Conservation (phyloP, 2,329 filamentous ascomycete species). For the Diaporthe sp. region DNA sequence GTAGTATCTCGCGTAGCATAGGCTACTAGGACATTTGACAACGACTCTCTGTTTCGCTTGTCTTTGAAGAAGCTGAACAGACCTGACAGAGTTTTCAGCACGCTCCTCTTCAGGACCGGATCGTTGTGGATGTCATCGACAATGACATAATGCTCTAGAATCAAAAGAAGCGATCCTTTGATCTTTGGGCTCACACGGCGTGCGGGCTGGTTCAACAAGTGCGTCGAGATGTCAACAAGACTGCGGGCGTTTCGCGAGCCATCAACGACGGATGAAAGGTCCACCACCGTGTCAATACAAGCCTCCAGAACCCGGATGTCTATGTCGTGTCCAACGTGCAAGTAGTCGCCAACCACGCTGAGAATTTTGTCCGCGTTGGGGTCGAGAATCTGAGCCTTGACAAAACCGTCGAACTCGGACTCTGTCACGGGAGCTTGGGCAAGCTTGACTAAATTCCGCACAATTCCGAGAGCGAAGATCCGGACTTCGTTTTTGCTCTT, state of each 20-base stretch:
- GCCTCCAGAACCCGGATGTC: constrained; percentile 83
- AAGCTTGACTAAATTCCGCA: constrained; percentile 76
- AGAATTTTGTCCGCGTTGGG: constrained; percentile 72
- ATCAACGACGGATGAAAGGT: constrained; percentile 78
- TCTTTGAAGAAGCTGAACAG: constrained; percentile 95
- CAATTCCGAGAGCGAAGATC: constrained; percentile 80
- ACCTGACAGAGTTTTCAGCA: constrained; percentile 81
- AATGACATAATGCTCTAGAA: constrained; percentile 84
- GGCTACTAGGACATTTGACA: constrained; percentile 79
- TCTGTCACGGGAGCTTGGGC: constrained; percentile 67
- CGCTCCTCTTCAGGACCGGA: constrained; percentile 68
- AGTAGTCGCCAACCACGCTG: constrained; percentile 75
- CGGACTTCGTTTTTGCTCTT: constrained; percentile 82
- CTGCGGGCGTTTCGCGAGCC: constrained; percentile 78
- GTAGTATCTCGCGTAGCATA: constrained; percentile 75
- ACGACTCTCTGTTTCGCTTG: constrained; percentile 77
- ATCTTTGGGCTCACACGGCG: constrained; percentile 84
- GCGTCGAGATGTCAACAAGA: constrained; percentile 83
- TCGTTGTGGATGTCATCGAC: constrained; percentile 70
- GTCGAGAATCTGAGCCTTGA: constrained; percentile 67
- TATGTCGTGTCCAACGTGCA: constrained; percentile 68
- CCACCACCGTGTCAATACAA: constrained; percentile 83
- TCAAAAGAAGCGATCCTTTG: constrained; percentile 83
- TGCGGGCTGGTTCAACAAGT: constrained; percentile 86
- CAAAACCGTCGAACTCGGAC: constrained; percentile 68